Conservation (phyloP, 2,329 filamentous ascomycete genomes). For the Domatiomyces catenatus region DNA sequence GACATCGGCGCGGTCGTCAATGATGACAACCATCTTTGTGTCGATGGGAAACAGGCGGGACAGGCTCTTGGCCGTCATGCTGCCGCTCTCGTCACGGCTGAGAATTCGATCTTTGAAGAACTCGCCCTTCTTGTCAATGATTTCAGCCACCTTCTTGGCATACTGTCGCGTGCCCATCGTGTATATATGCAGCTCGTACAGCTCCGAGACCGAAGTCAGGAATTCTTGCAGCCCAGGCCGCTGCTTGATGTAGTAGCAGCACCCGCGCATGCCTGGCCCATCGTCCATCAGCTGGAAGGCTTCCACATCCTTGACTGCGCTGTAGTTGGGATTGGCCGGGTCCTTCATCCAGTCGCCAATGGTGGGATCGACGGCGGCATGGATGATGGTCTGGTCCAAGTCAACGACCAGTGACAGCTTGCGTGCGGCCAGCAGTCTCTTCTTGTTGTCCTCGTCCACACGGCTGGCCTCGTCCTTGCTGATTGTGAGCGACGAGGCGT, state of each 20-base stretch:
- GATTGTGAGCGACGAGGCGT: slow-evolving; percentile 73
- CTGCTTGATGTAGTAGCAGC: slow-evolving; percentile 97
- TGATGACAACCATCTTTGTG: slow-evolving; percentile 98
- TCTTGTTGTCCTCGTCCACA: slow-evolving; percentile 74
- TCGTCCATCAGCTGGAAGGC: slow-evolving; percentile 84
- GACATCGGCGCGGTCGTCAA: slow-evolving; percentile 90
- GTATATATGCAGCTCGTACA: slow-evolving; percentile 95
- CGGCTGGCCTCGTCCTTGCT: slow-evolving; percentile 65
- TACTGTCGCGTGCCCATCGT: slow-evolving; percentile 99
- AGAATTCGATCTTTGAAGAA: slow-evolving; percentile 91
- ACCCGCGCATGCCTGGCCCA: slow-evolving; percentile 56
- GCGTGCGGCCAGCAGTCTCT: slow-evolving; percentile 59
- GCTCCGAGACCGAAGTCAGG: slow-evolving; percentile 55
- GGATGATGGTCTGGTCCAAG: slow-evolving; percentile 95
- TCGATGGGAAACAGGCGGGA: slow-evolving; percentile 88
- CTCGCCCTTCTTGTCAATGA: slow-evolving; percentile 78
- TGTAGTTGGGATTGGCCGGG: slow-evolving; percentile 73
- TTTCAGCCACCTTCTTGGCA: slow-evolving; percentile 75
- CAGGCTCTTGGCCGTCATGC: slow-evolving; percentile 75
- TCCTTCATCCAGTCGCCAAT: slow-evolving; percentile 92
- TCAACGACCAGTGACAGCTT: slow-evolving; percentile 93
- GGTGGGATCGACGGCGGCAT: slow-evolving; percentile 92
- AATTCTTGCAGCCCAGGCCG: slow-evolving; percentile 75
- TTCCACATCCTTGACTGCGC: slow-evolving; percentile 74
- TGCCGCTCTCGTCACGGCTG: slow-evolving; percentile 92